Base-by-base conservation (phyloP, 2,329 filamentous ascomycete genomes). In the Ophiostoma triangulosporum region DNA sequence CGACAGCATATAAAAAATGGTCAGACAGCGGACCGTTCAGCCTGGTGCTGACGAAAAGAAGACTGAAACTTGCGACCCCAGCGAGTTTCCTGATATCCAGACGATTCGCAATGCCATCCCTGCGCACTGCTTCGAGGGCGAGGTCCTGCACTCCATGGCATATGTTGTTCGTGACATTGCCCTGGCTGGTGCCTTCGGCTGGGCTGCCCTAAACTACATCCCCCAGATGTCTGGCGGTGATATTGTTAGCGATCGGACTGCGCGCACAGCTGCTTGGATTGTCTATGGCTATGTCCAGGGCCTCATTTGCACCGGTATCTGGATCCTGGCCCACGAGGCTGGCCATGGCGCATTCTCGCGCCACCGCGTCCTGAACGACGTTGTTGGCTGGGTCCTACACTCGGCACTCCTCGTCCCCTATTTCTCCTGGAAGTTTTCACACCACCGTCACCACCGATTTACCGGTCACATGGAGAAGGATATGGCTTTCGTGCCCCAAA, bases 341-440 rank as follows among this genome's bases (percentile, higher is more conserved):
- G 93, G 93, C 60, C 93, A 98, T 73, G 87, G 93, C 69, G 84
- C 93, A 57, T 97, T 98, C 75, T 97, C 91, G 43, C 74, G 86
- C 24, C 95, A 87, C 64, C 90, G 86, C 73, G 73, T 80, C n/a
- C 70, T 97, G 66, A 97, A 97, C 74, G 89, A 97, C 70, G 80
- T 85, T 20, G 88, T 91, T 54, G 91, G 91, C 63, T 96, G 87
- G 86, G 69, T 95, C 65, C 80, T 87, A 62, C 91, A 97, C 74
- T 95, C 90, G 35, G 70, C 81, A 45, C 81, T 96, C 29, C 76
- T 96, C 35, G 60, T 98, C 50, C 93, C 93, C 22, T 98, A 96
- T 75, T 98, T 96, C 75, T 95, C 88, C 65, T 98, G 93, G 93
- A 95, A 98, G 75, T 91, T 96, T 72, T 95, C 89, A 60, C 93